A percentile compares a stretch with the other conserved stretches of the same genome.
These are phyloP conservation scores for Cadophora malorum DNA, from an alignment of 2,329 filamentous ascomycete genomes.

Conservation along the genomic window DNA sequence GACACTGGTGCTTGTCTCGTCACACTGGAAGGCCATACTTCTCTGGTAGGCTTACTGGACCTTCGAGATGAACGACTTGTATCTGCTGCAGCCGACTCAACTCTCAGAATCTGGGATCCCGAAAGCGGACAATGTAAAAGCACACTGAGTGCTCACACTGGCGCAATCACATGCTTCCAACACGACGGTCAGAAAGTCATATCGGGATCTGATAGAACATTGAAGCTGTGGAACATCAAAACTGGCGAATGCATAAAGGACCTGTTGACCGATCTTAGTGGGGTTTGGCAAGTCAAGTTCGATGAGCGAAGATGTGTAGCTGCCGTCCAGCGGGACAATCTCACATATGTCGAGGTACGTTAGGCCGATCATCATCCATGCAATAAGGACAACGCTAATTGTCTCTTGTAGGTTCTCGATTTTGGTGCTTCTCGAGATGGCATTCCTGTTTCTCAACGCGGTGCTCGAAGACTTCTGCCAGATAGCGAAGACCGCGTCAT, in stretches of 20 bases:
- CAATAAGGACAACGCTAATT: constrained; percentile 44
- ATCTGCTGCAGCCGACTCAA: constrained; percentile 94
- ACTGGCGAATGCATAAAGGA: constrained; percentile 93
- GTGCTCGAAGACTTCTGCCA: constrained; percentile 70
- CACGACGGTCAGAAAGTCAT: constrained; percentile 97
- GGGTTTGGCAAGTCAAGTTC: constrained; percentile 99
- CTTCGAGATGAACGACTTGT: constrained; percentile 89
- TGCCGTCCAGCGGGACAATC: constrained; percentile 87
- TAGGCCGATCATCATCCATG: background rate
- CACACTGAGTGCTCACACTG: constrained; percentile 90
- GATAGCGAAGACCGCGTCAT: constrained; percentile 31
- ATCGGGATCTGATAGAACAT: constrained; percentile 89
- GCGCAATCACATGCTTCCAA: constrained; percentile 98
- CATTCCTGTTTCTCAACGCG: constrained; percentile 76
- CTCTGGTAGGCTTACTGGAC: constrained; percentile 90
- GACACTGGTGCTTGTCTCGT: constrained; percentile 84
- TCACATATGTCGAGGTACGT: constrained; percentile 95
- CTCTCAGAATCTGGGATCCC: constrained; percentile 95
- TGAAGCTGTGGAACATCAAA: constrained; percentile 98
- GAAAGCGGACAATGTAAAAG: constrained; percentile 90
- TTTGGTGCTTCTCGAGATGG: constrained; percentile 95
- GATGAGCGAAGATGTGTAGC: constrained; percentile 94
- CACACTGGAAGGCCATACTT: constrained; percentile 90
- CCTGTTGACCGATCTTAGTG: constrained; percentile 87
- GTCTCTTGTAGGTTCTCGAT: constrained; percentile 78